Conservation (phyloP, 2,329 filamentous ascomycete species). For the Aspergillus sp. region DNA sequence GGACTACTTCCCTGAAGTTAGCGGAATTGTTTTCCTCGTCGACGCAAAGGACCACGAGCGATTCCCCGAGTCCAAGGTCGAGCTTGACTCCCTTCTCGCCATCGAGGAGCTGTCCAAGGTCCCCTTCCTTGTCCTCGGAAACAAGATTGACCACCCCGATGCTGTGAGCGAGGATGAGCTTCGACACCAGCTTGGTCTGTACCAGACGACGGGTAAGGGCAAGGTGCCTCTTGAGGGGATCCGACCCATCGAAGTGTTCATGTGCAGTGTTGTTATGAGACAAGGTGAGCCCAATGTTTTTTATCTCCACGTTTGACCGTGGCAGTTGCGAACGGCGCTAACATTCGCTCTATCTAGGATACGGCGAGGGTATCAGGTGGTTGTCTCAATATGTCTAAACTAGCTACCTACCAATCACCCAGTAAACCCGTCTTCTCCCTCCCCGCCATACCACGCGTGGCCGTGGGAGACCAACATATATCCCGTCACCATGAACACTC, state of each 20-base stretch:
- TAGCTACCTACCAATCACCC: not conserved
- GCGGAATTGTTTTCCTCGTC: constrained; percentile 95
- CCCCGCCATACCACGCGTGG: not conserved
- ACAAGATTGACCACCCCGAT: constrained; percentile 99
- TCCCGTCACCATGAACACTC: not conserved
- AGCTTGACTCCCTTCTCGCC: constrained; percentile 89
- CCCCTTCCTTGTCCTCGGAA: constrained; percentile 92
- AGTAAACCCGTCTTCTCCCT: not conserved
- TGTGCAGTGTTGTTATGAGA: constrained; percentile 98
- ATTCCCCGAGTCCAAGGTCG: constrained; percentile 89
- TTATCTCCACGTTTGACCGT: not conserved
- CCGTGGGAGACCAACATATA: not conserved
- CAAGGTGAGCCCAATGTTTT: constrained; percentile 62
- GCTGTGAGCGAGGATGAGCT: constrained; percentile 95
- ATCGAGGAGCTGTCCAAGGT: constrained; percentile 98
- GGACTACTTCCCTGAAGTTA: constrained; percentile 95
- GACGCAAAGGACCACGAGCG: constrained; percentile 97
- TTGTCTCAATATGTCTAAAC: constrained; percentile 84
- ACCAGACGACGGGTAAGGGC: constrained; percentile 95
- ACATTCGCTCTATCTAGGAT: constrained; percentile 52
- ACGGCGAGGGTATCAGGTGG: constrained; percentile 89
- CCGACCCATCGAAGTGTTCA: constrained; percentile 93
- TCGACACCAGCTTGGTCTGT: constrained; percentile 85
- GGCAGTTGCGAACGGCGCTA: not conserved
- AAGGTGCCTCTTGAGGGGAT: constrained; percentile 91